Evolutionary conservation across 371 early-diverging fungal genomes (phyloP).

Genomic region (Actinomucor elegans): DNA sequence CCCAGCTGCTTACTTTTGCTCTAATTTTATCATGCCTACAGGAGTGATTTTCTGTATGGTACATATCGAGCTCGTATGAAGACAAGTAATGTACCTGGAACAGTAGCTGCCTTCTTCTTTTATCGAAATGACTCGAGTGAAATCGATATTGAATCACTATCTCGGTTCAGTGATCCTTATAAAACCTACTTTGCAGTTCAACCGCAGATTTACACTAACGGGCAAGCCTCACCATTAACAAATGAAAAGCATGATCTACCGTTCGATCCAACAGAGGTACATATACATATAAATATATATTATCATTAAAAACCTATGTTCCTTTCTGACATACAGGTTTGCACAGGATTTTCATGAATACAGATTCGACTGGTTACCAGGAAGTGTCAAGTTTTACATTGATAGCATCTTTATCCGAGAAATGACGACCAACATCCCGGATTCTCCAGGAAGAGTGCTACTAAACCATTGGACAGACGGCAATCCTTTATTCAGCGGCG

Average conservation of each 20-base stretch:
- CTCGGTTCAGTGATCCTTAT: constrained; percentile 31
- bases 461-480: constrained; percentile 53
- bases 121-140: constrained; percentile 36
- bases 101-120: constrained; percentile 44
- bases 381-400: constrained; percentile 30
- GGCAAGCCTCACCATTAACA: constrained; percentile 34
- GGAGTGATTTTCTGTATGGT: constrained; percentile 44
- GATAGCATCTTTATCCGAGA: constrained; percentile 24
- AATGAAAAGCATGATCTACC: constrained; percentile 23
- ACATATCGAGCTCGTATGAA: constrained; percentile 41
- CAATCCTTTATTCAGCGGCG: constrained; percentile 40
- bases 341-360: constrained; percentile 44
- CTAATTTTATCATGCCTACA: background rate
- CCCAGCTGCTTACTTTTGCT: background rate
- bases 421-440: constrained; percentile 36
- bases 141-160: constrained; percentile 47
- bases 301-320: background rate
- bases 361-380: constrained; percentile 46
- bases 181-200: constrained; percentile 39
- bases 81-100: constrained; percentile 30
- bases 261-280: constrained; percentile 34
- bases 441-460: constrained; percentile 32
- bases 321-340: too few species aligned
- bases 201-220: constrained; percentile 40
- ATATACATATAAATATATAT: background rate